Percentiles rank a stretch among this genome's conserved stretches.
phyloP scores from a whole-genome alignment of 371 early-diverging fungal species.

The Spiromyces aspiralis region DNA sequence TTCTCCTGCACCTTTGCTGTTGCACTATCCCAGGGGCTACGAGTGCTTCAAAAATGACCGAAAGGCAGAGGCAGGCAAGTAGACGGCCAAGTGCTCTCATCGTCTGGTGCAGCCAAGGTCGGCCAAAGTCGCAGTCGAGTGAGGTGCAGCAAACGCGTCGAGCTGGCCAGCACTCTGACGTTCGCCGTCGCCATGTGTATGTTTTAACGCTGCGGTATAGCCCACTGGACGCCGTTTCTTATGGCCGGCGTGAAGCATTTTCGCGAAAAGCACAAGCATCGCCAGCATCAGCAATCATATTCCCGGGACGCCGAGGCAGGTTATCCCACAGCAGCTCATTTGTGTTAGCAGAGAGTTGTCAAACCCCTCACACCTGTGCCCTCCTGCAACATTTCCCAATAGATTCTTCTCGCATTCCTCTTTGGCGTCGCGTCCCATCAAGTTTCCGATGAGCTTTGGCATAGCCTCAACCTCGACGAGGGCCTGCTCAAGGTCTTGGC shows the following conservation, averaged over 20 bases:
- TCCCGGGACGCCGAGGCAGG: slow-evolving; percentile 18
- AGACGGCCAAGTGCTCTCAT: too few species aligned
- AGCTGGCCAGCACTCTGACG: too few species aligned
- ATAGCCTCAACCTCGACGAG: slow-evolving; percentile 43
- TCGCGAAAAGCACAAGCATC: slow-evolving; percentile 30
- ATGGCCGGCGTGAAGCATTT: slow-evolving; percentile 43
- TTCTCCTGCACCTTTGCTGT: too few species aligned
- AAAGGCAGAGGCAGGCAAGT: slow-evolving; percentile 13
- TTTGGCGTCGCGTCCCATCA: slow-evolving; percentile 71
- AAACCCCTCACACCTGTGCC: background rate
- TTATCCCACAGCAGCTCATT: background rate
- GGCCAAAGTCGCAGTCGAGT: too few species aligned
- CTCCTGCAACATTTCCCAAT: background rate
- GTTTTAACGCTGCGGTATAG: slow-evolving; percentile 14
- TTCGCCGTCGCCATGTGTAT: too few species aligned
- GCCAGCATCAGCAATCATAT: slow-evolving; percentile 26
- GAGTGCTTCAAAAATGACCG: slow-evolving; percentile 27
- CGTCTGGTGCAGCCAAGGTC: too few species aligned
- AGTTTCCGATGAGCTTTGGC: slow-evolving; percentile 72
- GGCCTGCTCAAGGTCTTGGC: slow-evolving; percentile 58
- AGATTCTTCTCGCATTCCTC: slow-evolving; percentile 55
- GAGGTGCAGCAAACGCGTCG: too few species aligned
- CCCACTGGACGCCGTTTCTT: slow-evolving; percentile 76
- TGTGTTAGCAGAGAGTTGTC: background rate
- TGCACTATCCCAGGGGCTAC: slow-evolving; percentile 39